Conservation (phyloP, 371 early-diverging fungal genomes). For the Mucor plumbeus region DNA sequence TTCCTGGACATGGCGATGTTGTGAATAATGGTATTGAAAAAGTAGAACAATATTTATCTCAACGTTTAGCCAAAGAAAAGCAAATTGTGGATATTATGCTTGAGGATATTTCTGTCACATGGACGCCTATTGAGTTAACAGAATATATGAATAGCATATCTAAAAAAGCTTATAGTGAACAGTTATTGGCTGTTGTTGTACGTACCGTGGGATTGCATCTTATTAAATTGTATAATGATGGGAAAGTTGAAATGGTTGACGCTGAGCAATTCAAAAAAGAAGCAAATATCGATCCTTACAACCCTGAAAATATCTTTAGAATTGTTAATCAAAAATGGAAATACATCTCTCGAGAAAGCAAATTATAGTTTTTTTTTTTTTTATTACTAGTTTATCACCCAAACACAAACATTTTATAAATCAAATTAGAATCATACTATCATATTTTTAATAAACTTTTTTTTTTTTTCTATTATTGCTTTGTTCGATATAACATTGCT, state of each 20-base stretch:
- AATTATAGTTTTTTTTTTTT: conserved; percentile 1
- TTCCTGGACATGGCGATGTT: conserved; percentile 68
- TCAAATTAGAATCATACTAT: too few relatives aligned
- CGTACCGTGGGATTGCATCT: conserved; percentile 31
- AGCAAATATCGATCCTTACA: conserved; percentile 10
- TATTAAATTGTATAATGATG: conserved; percentile 33
- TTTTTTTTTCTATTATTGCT: too few relatives aligned
- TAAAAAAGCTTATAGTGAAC: conserved; percentile 7
- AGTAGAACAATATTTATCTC: conserved; percentile 30
- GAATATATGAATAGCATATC: conserved; percentile 12
- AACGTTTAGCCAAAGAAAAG: conserved; percentile 31
- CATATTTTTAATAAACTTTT: background rate
- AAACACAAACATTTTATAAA: background rate
- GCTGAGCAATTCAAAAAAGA: background rate
- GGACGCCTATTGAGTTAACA: conserved; percentile 12
- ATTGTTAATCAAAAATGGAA: conserved; percentile 25
- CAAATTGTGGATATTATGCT: conserved; percentile 36
- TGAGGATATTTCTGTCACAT: conserved; percentile 12
- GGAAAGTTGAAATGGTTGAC: conserved; percentile 13
- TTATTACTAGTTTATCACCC: too few relatives aligned
- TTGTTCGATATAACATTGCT: too few relatives aligned
- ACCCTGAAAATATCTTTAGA: conserved; percentile 14
- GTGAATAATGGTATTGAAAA: conserved; percentile 33
- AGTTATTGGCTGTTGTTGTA: conserved; percentile 9
- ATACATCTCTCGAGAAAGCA: conserved; percentile 8